These are phyloP conservation scores for Ustanciosporium gigantosporum DNA, from an alignment of 1,284 basidiomycete genomes.

Conservation along the genomic window DNA sequence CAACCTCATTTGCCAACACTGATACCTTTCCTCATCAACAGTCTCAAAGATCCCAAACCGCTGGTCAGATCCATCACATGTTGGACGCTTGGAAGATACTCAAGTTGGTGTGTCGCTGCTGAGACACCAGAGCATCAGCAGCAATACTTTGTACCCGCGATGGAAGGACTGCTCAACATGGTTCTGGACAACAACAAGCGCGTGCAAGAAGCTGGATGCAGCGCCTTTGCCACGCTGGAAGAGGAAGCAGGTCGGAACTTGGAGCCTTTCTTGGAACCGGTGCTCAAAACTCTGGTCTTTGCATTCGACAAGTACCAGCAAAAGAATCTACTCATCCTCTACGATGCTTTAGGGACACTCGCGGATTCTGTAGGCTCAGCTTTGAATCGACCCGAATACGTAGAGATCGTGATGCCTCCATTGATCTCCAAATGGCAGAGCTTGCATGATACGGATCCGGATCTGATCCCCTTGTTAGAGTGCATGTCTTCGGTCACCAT, in stretches of 20 bases:
- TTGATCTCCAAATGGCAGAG: constrained; percentile 86
- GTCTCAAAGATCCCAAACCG: constrained; percentile 90
- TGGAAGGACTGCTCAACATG: constrained; percentile 97
- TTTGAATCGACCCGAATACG: constrained; percentile 80
- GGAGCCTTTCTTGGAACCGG: constrained; percentile 89
- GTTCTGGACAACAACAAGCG: constrained; percentile 99
- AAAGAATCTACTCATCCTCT: constrained; percentile 97
- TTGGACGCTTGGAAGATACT: constrained; percentile 98
- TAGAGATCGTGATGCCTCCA: constrained; percentile 95
- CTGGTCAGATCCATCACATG: constrained; percentile 97
- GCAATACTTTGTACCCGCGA: constrained; percentile 89
- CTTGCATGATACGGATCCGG: constrained; percentile 85
- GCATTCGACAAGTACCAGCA: constrained; percentile 99
- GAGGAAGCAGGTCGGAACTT: constrained; percentile 92
- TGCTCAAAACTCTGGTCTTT: constrained; percentile 89
- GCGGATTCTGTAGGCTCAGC: constrained; percentile 92
- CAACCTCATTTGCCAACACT: constrained; percentile 90
- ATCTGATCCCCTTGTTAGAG: constrained; percentile 84
- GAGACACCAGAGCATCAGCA: constrained; percentile 82
- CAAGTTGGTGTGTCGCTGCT: constrained; percentile 85
- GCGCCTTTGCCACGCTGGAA: constrained; percentile 96
- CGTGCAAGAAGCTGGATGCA: constrained; percentile 98
- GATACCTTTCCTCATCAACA: constrained; percentile 87
- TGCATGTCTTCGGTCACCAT: constrained; percentile 97
- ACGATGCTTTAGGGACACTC: constrained; percentile 95